These are phyloP conservation scores for Melastoma malabathricum DNA, from an alignment of 345 rosid species.

Conservation along the genomic window DNA sequence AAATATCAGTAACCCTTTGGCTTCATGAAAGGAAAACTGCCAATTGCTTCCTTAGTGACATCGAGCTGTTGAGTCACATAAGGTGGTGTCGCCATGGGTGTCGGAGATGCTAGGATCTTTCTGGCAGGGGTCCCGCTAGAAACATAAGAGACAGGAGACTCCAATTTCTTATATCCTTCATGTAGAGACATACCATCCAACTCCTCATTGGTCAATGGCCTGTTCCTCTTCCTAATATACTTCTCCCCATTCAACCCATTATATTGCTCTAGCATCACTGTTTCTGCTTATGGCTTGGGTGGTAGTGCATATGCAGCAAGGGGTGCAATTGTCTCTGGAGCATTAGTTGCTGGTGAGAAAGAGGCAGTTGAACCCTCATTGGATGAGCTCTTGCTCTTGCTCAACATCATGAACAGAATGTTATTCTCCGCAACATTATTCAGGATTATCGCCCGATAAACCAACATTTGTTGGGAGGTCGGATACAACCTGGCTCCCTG, in stretches of 20 bases:
- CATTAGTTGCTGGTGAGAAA: too few species aligned
- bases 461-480: too few species aligned
- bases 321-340: too few species aligned
- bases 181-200: slow-evolving; percentile 87
- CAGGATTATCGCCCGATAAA: too few species aligned
- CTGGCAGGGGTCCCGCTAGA: slow-evolving; percentile 90
- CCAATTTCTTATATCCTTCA: slow-evolving; percentile 88
- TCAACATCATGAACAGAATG: too few species aligned
- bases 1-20: slow-evolving; percentile 96
- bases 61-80: slow-evolving; percentile 86
- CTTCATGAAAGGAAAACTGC: slow-evolving; percentile 89
- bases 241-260: slow-evolving; percentile 92
- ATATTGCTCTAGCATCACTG: slow-evolving; percentile 89
- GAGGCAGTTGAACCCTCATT: too few species aligned
- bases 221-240: slow-evolving; percentile 95
- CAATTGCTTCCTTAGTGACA: slow-evolving; percentile 82
- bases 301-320: too few species aligned
- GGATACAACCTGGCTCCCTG: too few species aligned
- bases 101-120: slow-evolving; percentile 75
- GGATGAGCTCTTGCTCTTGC: too few species aligned
- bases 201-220: slow-evolving; percentile 93
- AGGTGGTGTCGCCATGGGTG: slow-evolving; percentile 86
- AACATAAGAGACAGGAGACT: slow-evolving; percentile 87
- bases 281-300: too few species aligned
- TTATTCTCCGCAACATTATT: too few species aligned